These are phyloP conservation scores for Hortiboletus flavorubellus DNA, from an alignment of 768 basidiomycete genomes.

Conservation along the genomic window DNA sequence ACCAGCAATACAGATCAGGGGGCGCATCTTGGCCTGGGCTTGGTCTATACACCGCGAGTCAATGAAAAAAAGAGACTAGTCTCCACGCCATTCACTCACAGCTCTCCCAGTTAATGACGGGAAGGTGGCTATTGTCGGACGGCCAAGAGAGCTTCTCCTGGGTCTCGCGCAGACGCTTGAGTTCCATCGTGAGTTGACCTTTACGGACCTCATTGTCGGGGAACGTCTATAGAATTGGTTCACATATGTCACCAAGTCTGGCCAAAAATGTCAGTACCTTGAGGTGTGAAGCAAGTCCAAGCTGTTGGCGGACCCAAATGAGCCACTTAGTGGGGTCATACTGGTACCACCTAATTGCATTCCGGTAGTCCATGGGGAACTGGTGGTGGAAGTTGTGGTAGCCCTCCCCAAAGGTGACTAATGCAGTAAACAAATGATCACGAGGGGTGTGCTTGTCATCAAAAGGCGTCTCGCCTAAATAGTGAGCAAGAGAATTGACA, in stretches of 20 bases:
- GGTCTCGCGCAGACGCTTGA: constrained; percentile 79
- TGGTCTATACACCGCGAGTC: constrained; percentile 48
- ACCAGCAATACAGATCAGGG: constrained; percentile 82
- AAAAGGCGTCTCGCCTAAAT: constrained; percentile 89
- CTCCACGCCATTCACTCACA: constrained; percentile 45
- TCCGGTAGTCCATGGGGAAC: constrained; percentile 97
- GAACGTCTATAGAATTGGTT: constrained; percentile 37
- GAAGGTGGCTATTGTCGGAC: constrained; percentile 66
- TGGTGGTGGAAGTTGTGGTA: constrained; percentile 99
- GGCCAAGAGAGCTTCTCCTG: constrained; percentile 83
- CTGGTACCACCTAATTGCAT: constrained; percentile 89
- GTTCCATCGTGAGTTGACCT: constrained; percentile 91
- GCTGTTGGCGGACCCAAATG: constrained; percentile 46
- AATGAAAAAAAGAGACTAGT: neutral
- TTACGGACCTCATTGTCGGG: constrained; percentile 75
- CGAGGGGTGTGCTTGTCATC: constrained; percentile 94
- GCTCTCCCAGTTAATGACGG: constrained; percentile 82
- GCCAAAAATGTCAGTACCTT: constrained; percentile 34
- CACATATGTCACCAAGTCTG: neutral
- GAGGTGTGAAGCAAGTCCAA: constrained; percentile 56
- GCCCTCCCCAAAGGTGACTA: constrained; percentile 91
- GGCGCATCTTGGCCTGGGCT: constrained; percentile 73
- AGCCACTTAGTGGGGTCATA: constrained; percentile 96
- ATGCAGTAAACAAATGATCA: constrained; percentile 85
- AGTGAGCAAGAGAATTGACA: constrained; percentile 95